Conservation (phyloP, 768 basidiomycete genomes). For the Tulasnella sp. region DNA sequence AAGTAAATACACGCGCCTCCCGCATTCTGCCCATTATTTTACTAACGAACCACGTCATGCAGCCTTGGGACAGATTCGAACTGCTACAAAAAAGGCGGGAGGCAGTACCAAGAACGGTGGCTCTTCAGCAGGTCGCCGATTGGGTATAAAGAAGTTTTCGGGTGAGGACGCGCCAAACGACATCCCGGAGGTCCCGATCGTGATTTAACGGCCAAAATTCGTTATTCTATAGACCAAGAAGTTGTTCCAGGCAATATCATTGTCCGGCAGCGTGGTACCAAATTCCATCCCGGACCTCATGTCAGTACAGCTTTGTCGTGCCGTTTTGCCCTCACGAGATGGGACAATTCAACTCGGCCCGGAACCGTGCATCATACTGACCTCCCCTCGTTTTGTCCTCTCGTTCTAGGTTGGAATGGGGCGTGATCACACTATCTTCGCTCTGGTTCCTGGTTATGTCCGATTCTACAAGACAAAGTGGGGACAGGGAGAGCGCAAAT, state of each 20-base stretch:
- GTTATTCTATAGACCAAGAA: slow-evolving; percentile 57
- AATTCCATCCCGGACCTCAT: slow-evolving; percentile 91
- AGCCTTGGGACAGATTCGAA: slow-evolving; percentile 62
- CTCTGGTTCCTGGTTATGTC: slow-evolving; percentile 81
- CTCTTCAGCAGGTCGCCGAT: slow-evolving; percentile 83
- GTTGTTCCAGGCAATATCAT: slow-evolving; percentile 95
- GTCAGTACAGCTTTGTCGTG: slow-evolving; percentile 41
- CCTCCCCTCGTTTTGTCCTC: slow-evolving; percentile 16
- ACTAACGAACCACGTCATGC: background rate
- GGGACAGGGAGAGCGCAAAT: slow-evolving; percentile 54
- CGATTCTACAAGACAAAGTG: slow-evolving; percentile 85
- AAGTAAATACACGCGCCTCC: background rate
- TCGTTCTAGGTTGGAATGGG: slow-evolving; percentile 71
- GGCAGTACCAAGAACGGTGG: slow-evolving; percentile 91
- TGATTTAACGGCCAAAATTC: background rate
- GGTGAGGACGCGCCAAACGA: slow-evolving; percentile 42
- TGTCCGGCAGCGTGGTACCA: slow-evolving; percentile 85
- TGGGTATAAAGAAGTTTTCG: slow-evolving; percentile 95
- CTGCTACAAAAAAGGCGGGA: slow-evolving; percentile 93
- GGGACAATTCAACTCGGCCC: background rate
- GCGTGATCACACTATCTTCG: slow-evolving; percentile 91
- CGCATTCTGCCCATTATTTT: background rate
- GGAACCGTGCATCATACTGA: background rate
- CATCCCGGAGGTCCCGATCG: background rate
- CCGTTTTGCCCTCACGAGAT: background rate